phyloP scores from a whole-genome alignment of 164 flowering plant genomes.

The Protea cynaroides region DNA sequence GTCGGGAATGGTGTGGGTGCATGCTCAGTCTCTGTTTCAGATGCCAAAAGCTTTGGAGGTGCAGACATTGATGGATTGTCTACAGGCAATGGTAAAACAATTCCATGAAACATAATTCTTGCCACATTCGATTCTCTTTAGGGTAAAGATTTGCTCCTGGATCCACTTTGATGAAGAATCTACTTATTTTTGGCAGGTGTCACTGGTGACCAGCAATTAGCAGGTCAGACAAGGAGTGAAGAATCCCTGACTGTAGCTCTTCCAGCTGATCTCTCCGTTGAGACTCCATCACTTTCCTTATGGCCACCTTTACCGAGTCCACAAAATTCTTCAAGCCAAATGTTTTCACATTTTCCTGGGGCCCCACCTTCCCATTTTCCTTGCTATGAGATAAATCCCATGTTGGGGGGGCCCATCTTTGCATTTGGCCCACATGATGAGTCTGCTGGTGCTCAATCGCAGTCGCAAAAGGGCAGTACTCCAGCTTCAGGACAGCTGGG shows the following conservation, averaged over 20 bases:
- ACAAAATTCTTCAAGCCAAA: slow-evolving; percentile 57
- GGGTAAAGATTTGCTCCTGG: not conserved
- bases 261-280: slow-evolving; percentile 95
- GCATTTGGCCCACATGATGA: slow-evolving; percentile 86
- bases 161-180: not conserved
- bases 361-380: slow-evolving; percentile 79
- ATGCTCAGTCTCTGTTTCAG: slow-evolving; percentile 41
- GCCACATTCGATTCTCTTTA: not conserved
- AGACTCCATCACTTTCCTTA: slow-evolving; percentile 72
- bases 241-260: slow-evolving; percentile 78
- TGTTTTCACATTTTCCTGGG: slow-evolving; percentile 81
- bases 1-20: slow-evolving; percentile 45
- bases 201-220: slow-evolving; percentile 37
- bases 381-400: slow-evolving; percentile 82
- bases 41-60: slow-evolving; percentile 50
- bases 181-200: slow-evolving; percentile 36
- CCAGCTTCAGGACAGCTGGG: slow-evolving; percentile 59
- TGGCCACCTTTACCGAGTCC: slow-evolving; percentile 88
- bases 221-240: slow-evolving; percentile 57
- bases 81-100: slow-evolving; percentile 22
- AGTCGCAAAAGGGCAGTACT: slow-evolving; percentile 49
- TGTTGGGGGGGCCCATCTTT: slow-evolving; percentile 78
- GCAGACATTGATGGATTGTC: slow-evolving; percentile 35
- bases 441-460: slow-evolving; percentile 52
- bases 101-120: not conserved